Conservation (phyloP, 2,329 filamentous ascomycete species). For the Fusarium tricinctum region DNA sequence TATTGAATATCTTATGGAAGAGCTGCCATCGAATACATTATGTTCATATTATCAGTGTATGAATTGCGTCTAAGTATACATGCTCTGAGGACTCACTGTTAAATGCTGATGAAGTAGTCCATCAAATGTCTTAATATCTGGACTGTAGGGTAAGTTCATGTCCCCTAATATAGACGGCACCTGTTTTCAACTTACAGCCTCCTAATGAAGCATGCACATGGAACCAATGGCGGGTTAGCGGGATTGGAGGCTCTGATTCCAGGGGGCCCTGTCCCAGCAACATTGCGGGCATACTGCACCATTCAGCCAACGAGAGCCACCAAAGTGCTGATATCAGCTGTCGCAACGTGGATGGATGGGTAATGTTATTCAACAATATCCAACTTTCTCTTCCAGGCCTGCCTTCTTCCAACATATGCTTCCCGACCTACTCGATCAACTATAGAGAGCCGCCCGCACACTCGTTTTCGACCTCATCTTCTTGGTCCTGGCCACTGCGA, state of each 20-base stretch:
- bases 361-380: conserved; percentile 37
- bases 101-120: too few relatives aligned
- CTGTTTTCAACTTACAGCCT: too few relatives aligned
- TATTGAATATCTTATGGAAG: neutral
- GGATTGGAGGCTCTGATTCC: conserved; percentile 1
- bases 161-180: too few relatives aligned
- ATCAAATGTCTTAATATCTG: too few relatives aligned
- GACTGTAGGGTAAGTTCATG: too few relatives aligned
- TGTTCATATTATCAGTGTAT: neutral
- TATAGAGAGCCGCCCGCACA: conserved; percentile 24
- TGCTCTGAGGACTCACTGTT: too few relatives aligned
- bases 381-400: conserved; percentile 33
- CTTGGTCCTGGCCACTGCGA: conserved; percentile 17
- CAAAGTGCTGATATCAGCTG: conserved; percentile 39
- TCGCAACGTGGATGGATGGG: conserved; percentile 41
- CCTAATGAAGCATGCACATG: neutral
- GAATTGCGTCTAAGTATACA: too few relatives aligned
- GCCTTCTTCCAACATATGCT: conserved; percentile 18
- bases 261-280: too few relatives aligned
- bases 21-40: too few relatives aligned
- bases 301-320: conserved; percentile 33
- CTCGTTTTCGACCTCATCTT: conserved; percentile 28
- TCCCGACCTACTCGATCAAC: conserved; percentile 31
- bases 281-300: conserved; percentile 3
- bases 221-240: neutral